Conservation (phyloP, 2,329 filamentous ascomycete genomes). For the Stachybotrys elegans region DNA sequence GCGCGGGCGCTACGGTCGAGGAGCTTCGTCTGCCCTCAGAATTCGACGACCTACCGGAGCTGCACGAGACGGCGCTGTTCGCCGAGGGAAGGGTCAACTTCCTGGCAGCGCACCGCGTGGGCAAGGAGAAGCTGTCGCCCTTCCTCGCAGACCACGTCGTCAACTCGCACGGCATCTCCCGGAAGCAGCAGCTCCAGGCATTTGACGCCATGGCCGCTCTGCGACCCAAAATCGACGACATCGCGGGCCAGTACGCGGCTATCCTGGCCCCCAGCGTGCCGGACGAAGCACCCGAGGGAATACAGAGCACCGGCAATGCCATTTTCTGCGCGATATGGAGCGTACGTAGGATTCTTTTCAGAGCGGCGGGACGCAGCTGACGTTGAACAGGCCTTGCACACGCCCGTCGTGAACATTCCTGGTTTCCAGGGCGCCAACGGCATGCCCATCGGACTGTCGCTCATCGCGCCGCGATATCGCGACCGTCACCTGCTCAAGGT, state of each 20-base stretch:
- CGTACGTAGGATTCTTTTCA: slow-evolving; percentile 28
- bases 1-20: slow-evolving; percentile 48
- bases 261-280: slow-evolving; percentile 53
- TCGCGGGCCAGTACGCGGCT: slow-evolving; percentile 46
- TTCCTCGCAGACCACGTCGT: slow-evolving; percentile 46
- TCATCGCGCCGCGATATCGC: slow-evolving; percentile 42
- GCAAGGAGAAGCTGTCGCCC: slow-evolving; percentile 40
- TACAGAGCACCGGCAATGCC: slow-evolving; percentile 47
- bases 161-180: slow-evolving; percentile 35
- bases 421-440: slow-evolving; percentile 49
- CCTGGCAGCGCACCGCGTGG: slow-evolving; percentile 44
- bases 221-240: slow-evolving; percentile 48
- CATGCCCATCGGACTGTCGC: slow-evolving; percentile 55
- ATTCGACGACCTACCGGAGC: slow-evolving; percentile 43
- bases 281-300: slow-evolving; percentile 54
- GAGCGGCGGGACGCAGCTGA: neutral
- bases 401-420: slow-evolving; percentile 59
- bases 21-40: slow-evolving; percentile 48
- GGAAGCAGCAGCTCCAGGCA: slow-evolving; percentile 44
- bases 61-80: slow-evolving; percentile 45
- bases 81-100: slow-evolving; percentile 50
- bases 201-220: slow-evolving; percentile 48
- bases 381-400: slow-evolving; percentile 44
- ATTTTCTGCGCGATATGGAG: slow-evolving; percentile 49
- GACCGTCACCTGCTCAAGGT: slow-evolving; percentile 40